Percentiles rank a stretch among this genome's conserved stretches.
These are phyloP conservation scores for Akanthomyces muscarius DNA, from an alignment of 2,329 filamentous ascomycete genomes.

Conservation along the genomic window DNA sequence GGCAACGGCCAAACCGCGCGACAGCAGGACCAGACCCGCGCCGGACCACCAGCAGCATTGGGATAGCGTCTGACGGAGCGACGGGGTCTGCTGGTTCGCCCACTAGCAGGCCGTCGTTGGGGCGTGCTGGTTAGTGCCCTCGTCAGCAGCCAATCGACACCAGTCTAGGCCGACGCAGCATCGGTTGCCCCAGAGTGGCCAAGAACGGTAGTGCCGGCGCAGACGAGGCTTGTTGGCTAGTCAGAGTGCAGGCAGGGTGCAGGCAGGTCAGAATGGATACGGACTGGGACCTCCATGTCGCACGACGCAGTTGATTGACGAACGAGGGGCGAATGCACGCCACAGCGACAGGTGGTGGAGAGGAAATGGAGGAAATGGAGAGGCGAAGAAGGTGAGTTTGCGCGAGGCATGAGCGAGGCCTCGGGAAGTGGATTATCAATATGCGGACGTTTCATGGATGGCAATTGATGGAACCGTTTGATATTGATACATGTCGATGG, in stretches of 20 bases:
- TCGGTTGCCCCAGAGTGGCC: neutral
- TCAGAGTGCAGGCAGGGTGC: neutral
- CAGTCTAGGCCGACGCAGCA: neutral
- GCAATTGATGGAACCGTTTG: too few relatives aligned
- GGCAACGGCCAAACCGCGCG: neutral
- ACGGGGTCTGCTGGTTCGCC: conserved; percentile 2
- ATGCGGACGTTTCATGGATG: too few relatives aligned
- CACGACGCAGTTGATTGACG: neutral
- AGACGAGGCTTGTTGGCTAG: neutral
- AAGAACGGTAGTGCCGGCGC: neutral
- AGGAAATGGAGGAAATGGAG: too few relatives aligned
- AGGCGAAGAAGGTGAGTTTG: neutral
- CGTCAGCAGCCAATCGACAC: neutral
- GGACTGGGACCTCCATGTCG: neutral
- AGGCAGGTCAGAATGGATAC: conserved; percentile 1
- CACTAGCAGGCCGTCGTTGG: neutral
- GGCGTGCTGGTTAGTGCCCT: neutral
- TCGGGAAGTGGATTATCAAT: too few relatives aligned
- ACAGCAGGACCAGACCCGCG: neutral
- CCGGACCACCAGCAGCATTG: neutral
- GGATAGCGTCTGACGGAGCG: conserved; percentile 7
- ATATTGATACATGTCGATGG: too few relatives aligned
- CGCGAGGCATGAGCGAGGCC: neutral
- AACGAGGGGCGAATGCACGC: neutral
- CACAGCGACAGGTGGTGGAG: conserved; percentile 2